phyloP scores from a whole-genome alignment of 352 stramenopile genomes.

The Phytophthora lateralis region DNA sequence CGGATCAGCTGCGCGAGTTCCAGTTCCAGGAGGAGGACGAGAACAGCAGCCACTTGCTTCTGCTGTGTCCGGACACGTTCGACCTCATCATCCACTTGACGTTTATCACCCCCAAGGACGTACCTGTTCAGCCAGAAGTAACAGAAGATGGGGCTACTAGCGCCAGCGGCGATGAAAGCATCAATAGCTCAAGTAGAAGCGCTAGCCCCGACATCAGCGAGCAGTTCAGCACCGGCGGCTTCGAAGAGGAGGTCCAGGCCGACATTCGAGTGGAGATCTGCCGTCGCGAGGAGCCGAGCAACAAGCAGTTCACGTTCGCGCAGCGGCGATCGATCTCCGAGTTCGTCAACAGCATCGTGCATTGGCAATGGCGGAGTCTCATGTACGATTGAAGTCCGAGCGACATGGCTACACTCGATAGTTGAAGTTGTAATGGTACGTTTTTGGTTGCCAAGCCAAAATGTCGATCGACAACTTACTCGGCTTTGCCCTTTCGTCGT shows the following conservation, averaged over 20 bases:
- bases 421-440: conserved; percentile 35
- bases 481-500: conserved; percentile 14
- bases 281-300: conserved; percentile 77
- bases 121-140: conserved; percentile 3
- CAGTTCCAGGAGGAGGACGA: conserved; percentile 80
- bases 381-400: conserved; percentile 74
- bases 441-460: background rate
- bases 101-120: conserved; percentile 56
- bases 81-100: conserved; percentile 90
- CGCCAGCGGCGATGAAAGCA: conserved; percentile 27
- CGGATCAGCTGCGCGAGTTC: conserved; percentile 83
- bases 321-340: conserved; percentile 84
- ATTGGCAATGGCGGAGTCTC: conserved; percentile 88
- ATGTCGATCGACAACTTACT: conserved; percentile 12
- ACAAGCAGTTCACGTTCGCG: conserved; percentile 79
- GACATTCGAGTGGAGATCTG: conserved; percentile 82
- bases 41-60: conserved; percentile 72
- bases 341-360: conserved; percentile 89
- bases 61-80: conserved; percentile 82
- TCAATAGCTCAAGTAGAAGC: conserved; percentile 23
- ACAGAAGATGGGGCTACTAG: conserved; percentile 11
- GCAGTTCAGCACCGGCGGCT: conserved; percentile 31
- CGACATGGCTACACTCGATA: conserved; percentile 26
- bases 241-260: conserved; percentile 33
- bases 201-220: conserved; percentile 28